Evolutionary conservation across 1,284 basidiomycete genomes (phyloP).

Genomic region (Marasmius tenuissimus): DNA sequence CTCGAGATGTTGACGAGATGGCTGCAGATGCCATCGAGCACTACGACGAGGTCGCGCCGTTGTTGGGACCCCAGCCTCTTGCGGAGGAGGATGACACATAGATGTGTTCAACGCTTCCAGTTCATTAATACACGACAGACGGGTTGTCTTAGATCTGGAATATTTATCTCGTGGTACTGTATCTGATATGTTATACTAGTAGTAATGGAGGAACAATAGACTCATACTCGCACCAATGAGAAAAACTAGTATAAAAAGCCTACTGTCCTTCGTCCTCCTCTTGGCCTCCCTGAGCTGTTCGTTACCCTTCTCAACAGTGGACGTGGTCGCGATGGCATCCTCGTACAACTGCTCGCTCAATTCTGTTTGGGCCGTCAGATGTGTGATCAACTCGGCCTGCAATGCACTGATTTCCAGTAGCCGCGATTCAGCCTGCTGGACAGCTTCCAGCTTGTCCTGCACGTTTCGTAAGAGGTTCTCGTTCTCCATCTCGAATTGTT

Average conservation of each 20-base stretch:
- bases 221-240: conserved; percentile 84
- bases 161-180: not conserved
- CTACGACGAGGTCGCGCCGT: conserved; percentile 60
- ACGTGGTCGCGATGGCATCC: conserved; percentile 83
- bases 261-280: conserved; percentile 77
- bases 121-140: not conserved
- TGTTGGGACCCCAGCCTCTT: conserved; percentile 35
- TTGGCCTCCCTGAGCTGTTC: conserved; percentile 82
- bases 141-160: too few relatives aligned
- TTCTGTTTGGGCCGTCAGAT: conserved; percentile 87
- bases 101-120: not conserved
- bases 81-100: not conserved
- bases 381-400: conserved; percentile 85
- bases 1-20: conserved; percentile 52
- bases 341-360: conserved; percentile 87
- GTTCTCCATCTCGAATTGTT: conserved; percentile 90
- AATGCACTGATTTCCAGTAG: conserved; percentile 88
- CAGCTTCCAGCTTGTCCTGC: conserved; percentile 81
- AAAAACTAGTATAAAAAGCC: conserved; percentile 84
- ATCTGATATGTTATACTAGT: conserved; percentile 38
- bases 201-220: conserved; percentile 85
- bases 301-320: conserved; percentile 85
- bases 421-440: conserved; percentile 86
- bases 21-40: conserved; percentile 66
- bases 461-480: conserved; percentile 80